Percentiles rank a stretch among this genome's conserved stretches.
Evolutionary conservation across 352 stramenopile species (phyloP).

Genomic region (Phytophthora pluvialis): DNA sequence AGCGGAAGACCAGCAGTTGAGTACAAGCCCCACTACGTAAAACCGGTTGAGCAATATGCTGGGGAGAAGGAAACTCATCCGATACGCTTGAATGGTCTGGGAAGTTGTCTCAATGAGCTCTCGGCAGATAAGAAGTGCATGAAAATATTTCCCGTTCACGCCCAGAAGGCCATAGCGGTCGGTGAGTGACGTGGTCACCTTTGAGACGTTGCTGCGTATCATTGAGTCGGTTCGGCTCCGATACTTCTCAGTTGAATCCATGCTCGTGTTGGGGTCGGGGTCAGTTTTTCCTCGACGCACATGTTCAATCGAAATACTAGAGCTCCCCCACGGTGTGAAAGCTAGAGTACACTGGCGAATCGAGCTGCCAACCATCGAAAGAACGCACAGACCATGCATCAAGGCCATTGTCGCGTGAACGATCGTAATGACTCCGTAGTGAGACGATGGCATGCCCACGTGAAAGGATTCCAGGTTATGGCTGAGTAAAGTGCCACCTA

Average conservation of each 20-base stretch:
- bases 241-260: background rate
- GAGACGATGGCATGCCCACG: conserved; percentile 5
- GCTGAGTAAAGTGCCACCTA: background rate
- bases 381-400: background rate
- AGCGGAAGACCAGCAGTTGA: conserved; percentile 27
- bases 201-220: background rate
- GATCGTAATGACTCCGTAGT: background rate
- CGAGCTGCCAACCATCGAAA: conserved; percentile 11
- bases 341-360: background rate
- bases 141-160: conserved; percentile 19
- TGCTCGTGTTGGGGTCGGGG: background rate
- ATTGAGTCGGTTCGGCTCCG: background rate
- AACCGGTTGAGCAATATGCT: conserved; percentile 21
- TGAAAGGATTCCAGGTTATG: background rate
- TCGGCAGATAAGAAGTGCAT: background rate
- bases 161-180: conserved; percentile 19
- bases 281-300: background rate
- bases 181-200: background rate
- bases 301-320: background rate
- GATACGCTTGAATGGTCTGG: conserved; percentile 22
- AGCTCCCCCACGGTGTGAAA: conserved; percentile 9
- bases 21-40: conserved; percentile 15
- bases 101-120: conserved; percentile 18
- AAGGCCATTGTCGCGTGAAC: conserved; percentile 4
- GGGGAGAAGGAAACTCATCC: conserved; percentile 23